Evolutionary conservation across 768 basidiomycete genomes (phyloP), one percentile per base, ranked within the genome.

Genomic region (Tricholoma flavovirens): DNA sequence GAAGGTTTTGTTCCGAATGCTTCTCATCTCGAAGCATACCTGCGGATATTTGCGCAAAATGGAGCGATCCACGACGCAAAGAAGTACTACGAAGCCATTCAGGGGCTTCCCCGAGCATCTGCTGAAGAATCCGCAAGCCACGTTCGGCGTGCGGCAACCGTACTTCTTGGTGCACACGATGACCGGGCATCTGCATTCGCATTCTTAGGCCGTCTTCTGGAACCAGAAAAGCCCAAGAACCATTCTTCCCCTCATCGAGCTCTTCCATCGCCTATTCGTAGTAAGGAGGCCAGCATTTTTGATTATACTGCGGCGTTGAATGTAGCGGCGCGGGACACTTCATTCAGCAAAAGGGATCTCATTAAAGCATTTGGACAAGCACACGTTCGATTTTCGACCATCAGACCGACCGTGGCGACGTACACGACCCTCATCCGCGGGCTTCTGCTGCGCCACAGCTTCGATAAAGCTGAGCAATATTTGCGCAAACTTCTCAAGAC

Each of bases 351-450:
- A 19, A 30, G 51, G 33, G 14, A 43, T 56, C 36, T 55, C 17
- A 36, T 49, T 14, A 14, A 26, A 35, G 38, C 35, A 4, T 53
- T 54, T 21, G 35, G 43, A 12, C 26, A 42, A n/a, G 6, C 9
- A 50, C 48, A 21, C n/a, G 60, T 42, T 48, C 29, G 48, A 22
- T 30, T 32, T 14, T 53, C 40, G 9, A 53, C 64, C 17, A 68
- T 78, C 21, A 69, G 67, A 24, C 76, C 79, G 0, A 80, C 74
- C 2, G 68, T 75, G 11, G 77, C 71, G 0, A 76, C 83, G 0
- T 79, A 83, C 61, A 83, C 82, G 17, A 68, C 82, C 26, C 67
- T 83, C 56, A 73, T 88, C 38, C 76, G 76, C 29, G 84, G 79
- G 0, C 68, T 87, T 7, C 60, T 84, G 11, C 67, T 69, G 10